These are phyloP conservation scores for Nicotiana tabacum DNA, from an alignment of 257 asterid genomes.

Conservation along the genomic window DNA sequence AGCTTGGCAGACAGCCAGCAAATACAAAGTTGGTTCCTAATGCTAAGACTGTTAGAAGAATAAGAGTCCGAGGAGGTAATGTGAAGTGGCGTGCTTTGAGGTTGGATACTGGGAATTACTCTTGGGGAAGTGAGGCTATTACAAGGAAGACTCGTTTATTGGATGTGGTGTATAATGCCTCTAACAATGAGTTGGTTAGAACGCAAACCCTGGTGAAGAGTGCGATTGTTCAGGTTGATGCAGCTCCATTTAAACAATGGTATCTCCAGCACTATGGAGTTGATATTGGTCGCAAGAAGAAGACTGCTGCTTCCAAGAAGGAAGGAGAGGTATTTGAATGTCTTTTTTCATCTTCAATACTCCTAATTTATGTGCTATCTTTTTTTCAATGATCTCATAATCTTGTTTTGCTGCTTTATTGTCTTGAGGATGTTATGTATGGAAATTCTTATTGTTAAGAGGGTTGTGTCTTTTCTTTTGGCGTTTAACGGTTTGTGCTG, in stretches of 20 bases:
- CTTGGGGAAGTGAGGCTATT: conserved; percentile 52
- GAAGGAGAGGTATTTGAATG: conserved; percentile 29
- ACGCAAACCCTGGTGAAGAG: conserved; percentile 41
- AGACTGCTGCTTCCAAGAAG: conserved; percentile 30
- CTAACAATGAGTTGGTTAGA: conserved; percentile 40
- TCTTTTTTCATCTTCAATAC: background rate
- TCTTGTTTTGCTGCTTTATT: background rate
- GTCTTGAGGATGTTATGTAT: background rate
- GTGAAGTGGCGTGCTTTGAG: conserved; percentile 55
- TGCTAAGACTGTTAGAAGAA: conserved; percentile 32
- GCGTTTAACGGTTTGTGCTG: too few species aligned
- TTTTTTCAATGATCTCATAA: background rate
- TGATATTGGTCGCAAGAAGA: conserved; percentile 39
- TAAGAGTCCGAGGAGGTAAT: conserved; percentile 42
- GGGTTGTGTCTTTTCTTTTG: background rate
- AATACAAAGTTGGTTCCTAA: conserved; percentile 34
- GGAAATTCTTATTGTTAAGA: background rate
- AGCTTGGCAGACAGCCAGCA: conserved; percentile 43
- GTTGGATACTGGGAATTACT: conserved; percentile 48
- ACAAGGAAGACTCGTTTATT: conserved; percentile 33
- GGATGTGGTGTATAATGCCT: conserved; percentile 42
- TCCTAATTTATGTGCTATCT: background rate
- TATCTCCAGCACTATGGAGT: conserved; percentile 43
- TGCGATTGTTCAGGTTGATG: conserved; percentile 46
- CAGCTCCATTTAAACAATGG: conserved; percentile 50